Base-by-base conservation (phyloP, 805 yeast species). In the Wickerhamiella spandovensis region DNA sequence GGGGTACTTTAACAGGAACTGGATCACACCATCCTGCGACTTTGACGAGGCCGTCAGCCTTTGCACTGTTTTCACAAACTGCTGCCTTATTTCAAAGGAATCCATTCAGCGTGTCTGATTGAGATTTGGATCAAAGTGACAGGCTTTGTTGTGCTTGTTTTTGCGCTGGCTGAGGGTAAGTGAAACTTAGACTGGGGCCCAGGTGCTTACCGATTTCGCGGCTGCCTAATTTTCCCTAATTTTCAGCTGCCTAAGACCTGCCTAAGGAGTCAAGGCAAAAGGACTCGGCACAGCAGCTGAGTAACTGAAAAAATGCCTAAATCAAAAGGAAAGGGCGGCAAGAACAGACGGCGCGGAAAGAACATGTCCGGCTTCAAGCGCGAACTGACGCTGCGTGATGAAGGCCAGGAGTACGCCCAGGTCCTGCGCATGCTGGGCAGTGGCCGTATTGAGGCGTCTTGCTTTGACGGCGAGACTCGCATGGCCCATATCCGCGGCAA, bases 401-500 rank as follows among this genome's bases (percentile, higher is more conserved):
- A 92, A 63, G 95, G 95, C 52, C 98, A 92, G 74, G 97, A 92
- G 69, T 92, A 92, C 64, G 99, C 96, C 51, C 98, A 94, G 73
- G 92, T 92, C 66, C 80, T 90, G 68, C 90, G 88, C 72, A 90
- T 92, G 97, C 79, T 92, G 61, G 99, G 99, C 68, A 89, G 89
- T 66, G 97, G 98, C 58, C 81, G 98, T 71, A 82, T 92, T 50
- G 95, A 89, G 68, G 96, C 95, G 50, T 69, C 81, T 47, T 92
- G 98, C 73, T 92, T 92, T 64, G 99, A 92, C 65, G 96, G 95
- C 57, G 74, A 76, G 60, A 85, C 81, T 67, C 82, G 99, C 75
- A 78, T 88, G 79, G 98, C 95, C 18, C 98, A 90, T 67, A 92
- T 92, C 65, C 86, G 99, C 77, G 99, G 99, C 63, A 92, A 92